Percentiles rank a stretch among this genome's conserved stretches.
Conservation (phyloP, 2,329 filamentous ascomycete species). For the Cyclaneusma minus region DNA sequence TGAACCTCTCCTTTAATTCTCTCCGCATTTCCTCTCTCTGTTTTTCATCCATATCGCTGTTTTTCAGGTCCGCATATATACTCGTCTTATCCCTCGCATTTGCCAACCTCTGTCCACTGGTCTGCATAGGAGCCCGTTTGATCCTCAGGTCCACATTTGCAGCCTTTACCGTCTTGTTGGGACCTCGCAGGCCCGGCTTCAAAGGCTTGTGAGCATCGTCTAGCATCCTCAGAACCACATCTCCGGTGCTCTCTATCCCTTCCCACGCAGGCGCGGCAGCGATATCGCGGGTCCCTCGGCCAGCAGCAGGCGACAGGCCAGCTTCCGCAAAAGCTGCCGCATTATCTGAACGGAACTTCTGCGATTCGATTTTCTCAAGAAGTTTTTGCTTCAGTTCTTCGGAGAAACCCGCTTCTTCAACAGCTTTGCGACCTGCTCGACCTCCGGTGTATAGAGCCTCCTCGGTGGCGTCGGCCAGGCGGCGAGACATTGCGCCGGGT, state of each 20-base stretch:
- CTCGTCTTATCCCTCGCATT: conserved; percentile 41
- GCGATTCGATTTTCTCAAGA: conserved; percentile 37
- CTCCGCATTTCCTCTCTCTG: conserved; percentile 58
- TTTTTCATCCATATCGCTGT: conserved; percentile 43
- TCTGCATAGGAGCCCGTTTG: conserved; percentile 22
- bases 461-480: conserved; percentile 46
- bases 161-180: conserved; percentile 25
- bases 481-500: conserved; percentile 31
- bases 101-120: conserved; percentile 30
- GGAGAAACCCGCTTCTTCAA: conserved; percentile 48
- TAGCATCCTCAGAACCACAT: conserved; percentile 72
- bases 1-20: conserved; percentile 70
- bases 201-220: conserved; percentile 65
- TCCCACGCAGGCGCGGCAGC: conserved; percentile 61
- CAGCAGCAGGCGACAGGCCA: conserved; percentile 38
- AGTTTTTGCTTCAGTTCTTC: conserved; percentile 44
- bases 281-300: conserved; percentile 50
- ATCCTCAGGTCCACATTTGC: conserved; percentile 37
- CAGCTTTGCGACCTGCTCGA: conserved; percentile 38
- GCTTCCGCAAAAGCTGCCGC: conserved; percentile 31
- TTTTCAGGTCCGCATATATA: conserved; percentile 34
- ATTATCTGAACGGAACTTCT: conserved; percentile 35
- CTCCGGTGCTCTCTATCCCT: conserved; percentile 58
- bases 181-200: conserved; percentile 29
- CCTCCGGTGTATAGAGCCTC: conserved; percentile 43